These are phyloP conservation scores for Gamsiella multidivaricata DNA, from an alignment of 192 early-diverging fungal species.

Conservation along the genomic window DNA sequence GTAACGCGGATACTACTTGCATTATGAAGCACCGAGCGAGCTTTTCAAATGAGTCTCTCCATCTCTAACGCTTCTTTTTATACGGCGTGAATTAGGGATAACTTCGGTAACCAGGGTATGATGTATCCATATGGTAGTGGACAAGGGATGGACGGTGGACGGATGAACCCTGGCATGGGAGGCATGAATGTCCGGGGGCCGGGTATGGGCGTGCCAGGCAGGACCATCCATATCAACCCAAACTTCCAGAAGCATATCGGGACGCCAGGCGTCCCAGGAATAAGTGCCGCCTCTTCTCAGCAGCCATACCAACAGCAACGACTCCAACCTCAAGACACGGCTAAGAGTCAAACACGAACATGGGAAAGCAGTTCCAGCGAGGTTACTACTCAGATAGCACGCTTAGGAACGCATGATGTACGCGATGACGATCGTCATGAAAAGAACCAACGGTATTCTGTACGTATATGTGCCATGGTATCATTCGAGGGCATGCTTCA, in stretches of 20 bases:
- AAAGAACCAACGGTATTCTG: background rate
- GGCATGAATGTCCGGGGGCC: constrained; percentile 12
- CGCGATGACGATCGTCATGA: constrained; percentile 7
- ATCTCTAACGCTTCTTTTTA: background rate
- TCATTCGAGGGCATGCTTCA: too few relatives aligned
- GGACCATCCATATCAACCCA: constrained; percentile 52
- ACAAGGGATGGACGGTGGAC: constrained; percentile 12
- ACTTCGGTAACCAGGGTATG: constrained; percentile 35
- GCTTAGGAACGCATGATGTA: constrained; percentile 7
- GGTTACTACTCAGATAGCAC: background rate
- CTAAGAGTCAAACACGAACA: background rate
- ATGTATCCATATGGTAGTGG: constrained; percentile 9
- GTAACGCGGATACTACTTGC: background rate
- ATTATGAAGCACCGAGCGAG: too few relatives aligned
- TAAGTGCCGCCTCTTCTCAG: background rate
- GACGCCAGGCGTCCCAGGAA: background rate
- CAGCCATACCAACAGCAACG: constrained; percentile 13
- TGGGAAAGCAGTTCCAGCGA: constrained; percentile 7
- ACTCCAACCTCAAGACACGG: constrained; percentile 1
- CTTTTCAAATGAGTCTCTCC: too few relatives aligned
- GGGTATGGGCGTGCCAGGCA: constrained; percentile 7
- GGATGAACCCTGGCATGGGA: constrained; percentile 11
- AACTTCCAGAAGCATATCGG: constrained; percentile 43
- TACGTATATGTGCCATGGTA: constrained; percentile 1
- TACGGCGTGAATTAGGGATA: constrained; percentile 10